phyloP scores from a whole-genome alignment of 352 stramenopile genomes.

The Pythium graminicola region DNA sequence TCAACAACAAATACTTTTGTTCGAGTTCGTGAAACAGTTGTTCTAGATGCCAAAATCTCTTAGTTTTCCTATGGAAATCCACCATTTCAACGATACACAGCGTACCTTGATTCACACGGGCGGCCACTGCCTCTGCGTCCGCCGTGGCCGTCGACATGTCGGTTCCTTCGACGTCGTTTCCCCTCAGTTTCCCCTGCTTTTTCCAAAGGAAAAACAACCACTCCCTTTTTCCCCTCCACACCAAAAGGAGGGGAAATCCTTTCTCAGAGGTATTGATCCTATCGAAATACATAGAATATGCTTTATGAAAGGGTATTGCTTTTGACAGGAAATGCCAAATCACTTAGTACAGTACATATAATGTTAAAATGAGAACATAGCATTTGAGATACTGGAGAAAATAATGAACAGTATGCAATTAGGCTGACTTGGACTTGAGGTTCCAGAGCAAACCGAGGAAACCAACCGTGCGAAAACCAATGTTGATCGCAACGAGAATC shows the following conservation, averaged over 20 bases:
- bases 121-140: conserved; percentile 16
- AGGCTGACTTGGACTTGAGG: conserved; percentile 17
- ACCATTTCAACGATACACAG: neutral
- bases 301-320: neutral
- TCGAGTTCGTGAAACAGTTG: conserved; percentile 78
- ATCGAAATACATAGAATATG: neutral
- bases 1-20: conserved; percentile 55
- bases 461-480: conserved; percentile 31
- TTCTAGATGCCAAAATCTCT: too few species aligned
- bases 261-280: conserved; percentile 5
- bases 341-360: neutral
- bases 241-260: conserved; percentile 2
- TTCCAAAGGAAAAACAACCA: too few species aligned
- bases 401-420: neutral
- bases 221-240: conserved; percentile 3
- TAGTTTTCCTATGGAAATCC: neutral
- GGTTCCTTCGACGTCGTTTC: neutral
- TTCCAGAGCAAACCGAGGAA: conserved; percentile 27
- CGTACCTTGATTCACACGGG: conserved; percentile 20
- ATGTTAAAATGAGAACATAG: neutral
- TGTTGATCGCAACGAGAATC: conserved; percentile 29
- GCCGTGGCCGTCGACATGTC: conserved; percentile 8
- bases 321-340: too few species aligned
- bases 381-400: neutral
- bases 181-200: conserved; percentile 10